These are phyloP conservation scores for Arthrobotrys conoides DNA, from an alignment of 2,329 filamentous ascomycete species.

Conservation along the genomic window DNA sequence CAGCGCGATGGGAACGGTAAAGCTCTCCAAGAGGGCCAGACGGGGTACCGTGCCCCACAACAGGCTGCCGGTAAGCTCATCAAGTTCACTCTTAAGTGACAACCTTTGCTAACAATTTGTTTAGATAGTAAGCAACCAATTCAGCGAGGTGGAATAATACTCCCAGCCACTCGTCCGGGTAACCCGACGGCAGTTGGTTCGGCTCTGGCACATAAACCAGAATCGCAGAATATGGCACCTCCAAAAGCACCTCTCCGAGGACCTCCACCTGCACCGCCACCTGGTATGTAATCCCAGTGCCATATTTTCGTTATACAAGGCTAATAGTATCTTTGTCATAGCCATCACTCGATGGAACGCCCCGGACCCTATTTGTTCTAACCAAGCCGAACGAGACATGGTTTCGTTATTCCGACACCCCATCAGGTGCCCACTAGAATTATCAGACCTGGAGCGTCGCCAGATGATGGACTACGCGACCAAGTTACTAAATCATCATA, in stretches of 20 bases:
- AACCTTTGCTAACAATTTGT: not conserved
- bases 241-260: not conserved
- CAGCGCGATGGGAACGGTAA: not conserved
- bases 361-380: conserved; percentile 17
- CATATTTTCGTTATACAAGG: not conserved
- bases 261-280: not conserved
- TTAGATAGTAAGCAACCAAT: not conserved
- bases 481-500: conserved; percentile 33
- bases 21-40: not conserved
- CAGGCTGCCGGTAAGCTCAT: not conserved
- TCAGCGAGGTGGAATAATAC: conserved; percentile 10
- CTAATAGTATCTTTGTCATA: not conserved
- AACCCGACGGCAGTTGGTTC: not conserved
- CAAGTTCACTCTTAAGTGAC: not conserved
- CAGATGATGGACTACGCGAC: conserved; percentile 31
- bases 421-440: not conserved
- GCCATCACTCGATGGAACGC: conserved; percentile 1
- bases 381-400: conserved; percentile 36
- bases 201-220: not conserved
- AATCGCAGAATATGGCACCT: conserved; percentile 2
- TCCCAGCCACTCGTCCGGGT: conserved; percentile 1
- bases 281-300: not conserved
- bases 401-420: conserved; percentile 32
- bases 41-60: not conserved
- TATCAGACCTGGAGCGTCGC: conserved; percentile 39